A percentile compares a stretch with the other conserved stretches of the same genome.
These are phyloP conservation scores for Pyrenophora seminiperda DNA, from an alignment of 2,329 filamentous ascomycete species.

Conservation along the genomic window DNA sequence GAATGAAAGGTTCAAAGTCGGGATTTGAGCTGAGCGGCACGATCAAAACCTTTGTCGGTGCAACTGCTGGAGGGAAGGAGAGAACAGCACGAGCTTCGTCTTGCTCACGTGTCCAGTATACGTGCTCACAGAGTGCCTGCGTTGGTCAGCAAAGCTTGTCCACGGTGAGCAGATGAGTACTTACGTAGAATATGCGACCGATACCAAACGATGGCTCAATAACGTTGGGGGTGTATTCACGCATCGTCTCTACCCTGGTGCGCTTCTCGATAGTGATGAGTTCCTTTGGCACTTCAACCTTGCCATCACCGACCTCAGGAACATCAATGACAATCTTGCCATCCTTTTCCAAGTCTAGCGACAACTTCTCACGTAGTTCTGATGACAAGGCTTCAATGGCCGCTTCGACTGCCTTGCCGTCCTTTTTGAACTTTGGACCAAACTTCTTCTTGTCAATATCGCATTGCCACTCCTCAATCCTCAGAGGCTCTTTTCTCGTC, in stretches of 20 bases:
- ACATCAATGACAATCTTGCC: constrained; percentile 82
- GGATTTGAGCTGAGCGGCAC: constrained; percentile 83
- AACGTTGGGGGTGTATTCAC: constrained; percentile 93
- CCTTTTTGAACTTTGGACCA: constrained; percentile 89
- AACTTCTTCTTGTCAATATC: constrained; percentile 95
- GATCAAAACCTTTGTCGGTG: constrained; percentile 94
- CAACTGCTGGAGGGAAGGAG: constrained; percentile 75
- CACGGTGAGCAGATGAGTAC: constrained; percentile 1
- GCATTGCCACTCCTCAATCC: constrained; percentile 84
- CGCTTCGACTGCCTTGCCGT: constrained; percentile 82
- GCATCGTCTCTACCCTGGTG: constrained; percentile 78
- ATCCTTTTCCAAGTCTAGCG: constrained; percentile 71
- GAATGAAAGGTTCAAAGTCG: constrained; percentile 78
- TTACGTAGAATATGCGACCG: constrained; percentile 83
- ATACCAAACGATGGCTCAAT: constrained; percentile 98
- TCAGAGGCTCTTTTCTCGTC: constrained; percentile 74
- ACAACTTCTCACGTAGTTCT: constrained; percentile 78
- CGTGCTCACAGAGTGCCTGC: constrained; percentile 90
- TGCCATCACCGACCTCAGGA: constrained; percentile 67
- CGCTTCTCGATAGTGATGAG: constrained; percentile 83
- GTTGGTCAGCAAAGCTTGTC: constrained; percentile 46
- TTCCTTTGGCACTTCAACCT: constrained; percentile 78
- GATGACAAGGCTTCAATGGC: constrained; percentile 78
- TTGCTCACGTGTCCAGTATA: constrained; percentile 86
- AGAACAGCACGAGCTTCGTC: constrained; percentile 83